phyloP scores from a whole-genome alignment of 805 yeast species.

The Myxozyma melibiosi region DNA sequence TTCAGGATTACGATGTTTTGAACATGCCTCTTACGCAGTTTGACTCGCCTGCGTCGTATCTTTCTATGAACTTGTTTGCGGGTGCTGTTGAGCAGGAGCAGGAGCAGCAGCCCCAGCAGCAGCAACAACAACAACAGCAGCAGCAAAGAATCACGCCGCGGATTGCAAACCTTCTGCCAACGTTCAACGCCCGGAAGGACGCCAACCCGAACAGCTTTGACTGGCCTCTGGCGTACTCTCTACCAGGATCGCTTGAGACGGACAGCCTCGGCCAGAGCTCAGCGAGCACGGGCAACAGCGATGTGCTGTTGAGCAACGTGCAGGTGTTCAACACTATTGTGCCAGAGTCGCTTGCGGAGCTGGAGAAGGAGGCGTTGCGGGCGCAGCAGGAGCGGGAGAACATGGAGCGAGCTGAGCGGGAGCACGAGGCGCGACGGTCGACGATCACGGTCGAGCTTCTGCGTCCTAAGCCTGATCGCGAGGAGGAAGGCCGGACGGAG shows the following conservation, averaged over 20 bases:
- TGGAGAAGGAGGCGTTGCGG: slow-evolving; percentile 34
- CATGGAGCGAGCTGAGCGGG: slow-evolving; percentile 15
- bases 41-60: too few species aligned
- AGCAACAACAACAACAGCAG: slow-evolving; percentile 6
- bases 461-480: slow-evolving; percentile 34
- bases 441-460: slow-evolving; percentile 32
- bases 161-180: slow-evolving; percentile 30
- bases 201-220: slow-evolving; percentile 29
- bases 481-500: slow-evolving; percentile 11
- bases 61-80: too few species aligned
- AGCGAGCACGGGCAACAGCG: neutral
- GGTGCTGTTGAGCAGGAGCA: neutral
- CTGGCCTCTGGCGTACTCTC: slow-evolving; percentile 34
- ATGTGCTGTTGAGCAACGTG: slow-evolving; percentile 19
- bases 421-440: slow-evolving; percentile 11
- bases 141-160: slow-evolving; percentile 30
- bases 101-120: neutral
- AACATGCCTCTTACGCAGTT: too few species aligned
- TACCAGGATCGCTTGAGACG: slow-evolving; percentile 1
- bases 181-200: slow-evolving; percentile 30
- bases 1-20: too few species aligned
- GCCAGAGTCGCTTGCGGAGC: slow-evolving; percentile 35
- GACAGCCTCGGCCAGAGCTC: neutral
- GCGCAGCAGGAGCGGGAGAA: slow-evolving; percentile 18
- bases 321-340: slow-evolving; percentile 35